These are phyloP conservation scores for Penicillium sp. DNA, from an alignment of 2,329 filamentous ascomycete species.

Conservation along the genomic window DNA sequence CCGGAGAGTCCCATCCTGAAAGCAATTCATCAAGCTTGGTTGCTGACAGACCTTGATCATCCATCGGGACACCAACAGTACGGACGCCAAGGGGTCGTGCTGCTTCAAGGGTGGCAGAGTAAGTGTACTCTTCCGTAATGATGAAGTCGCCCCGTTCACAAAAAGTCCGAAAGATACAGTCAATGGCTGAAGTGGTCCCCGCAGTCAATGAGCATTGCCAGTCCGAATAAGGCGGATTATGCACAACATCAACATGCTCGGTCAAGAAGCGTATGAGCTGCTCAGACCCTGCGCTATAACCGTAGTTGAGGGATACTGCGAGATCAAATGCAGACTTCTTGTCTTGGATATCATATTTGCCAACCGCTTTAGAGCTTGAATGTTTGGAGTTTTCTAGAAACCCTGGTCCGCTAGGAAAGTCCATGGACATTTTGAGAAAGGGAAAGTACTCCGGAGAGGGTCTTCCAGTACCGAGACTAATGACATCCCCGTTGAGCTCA, in stretches of 20 bases:
- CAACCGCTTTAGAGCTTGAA: neutral
- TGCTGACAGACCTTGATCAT: conserved; percentile 54
- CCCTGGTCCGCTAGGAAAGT: neutral
- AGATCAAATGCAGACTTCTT: conserved; percentile 57
- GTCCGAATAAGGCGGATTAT: conserved; percentile 67
- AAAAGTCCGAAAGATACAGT: conserved; percentile 77
- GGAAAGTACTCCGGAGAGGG: neutral
- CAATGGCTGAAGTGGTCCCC: conserved; percentile 76
- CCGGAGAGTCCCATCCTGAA: neutral
- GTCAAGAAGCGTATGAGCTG: conserved; percentile 82
- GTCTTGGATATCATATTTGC: neutral
- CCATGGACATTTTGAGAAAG: neutral
- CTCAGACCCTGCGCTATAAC: conserved; percentile 73
- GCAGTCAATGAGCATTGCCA: conserved; percentile 77
- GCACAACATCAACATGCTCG: conserved; percentile 86
- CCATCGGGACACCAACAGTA: conserved; percentile 59
- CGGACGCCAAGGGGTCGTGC: conserved; percentile 58
- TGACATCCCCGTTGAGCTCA: neutral
- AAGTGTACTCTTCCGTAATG: conserved; percentile 83
- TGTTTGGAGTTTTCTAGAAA: no score
- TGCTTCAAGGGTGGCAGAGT: conserved; percentile 67
- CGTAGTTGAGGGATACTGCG: conserved; percentile 81
- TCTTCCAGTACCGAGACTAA: neutral
- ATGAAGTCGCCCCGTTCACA: conserved; percentile 68
- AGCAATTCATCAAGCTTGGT: neutral